phyloP scores from a whole-genome alignment of 495 filamentous ascomycete species.

The Xylaria longipes region DNA sequence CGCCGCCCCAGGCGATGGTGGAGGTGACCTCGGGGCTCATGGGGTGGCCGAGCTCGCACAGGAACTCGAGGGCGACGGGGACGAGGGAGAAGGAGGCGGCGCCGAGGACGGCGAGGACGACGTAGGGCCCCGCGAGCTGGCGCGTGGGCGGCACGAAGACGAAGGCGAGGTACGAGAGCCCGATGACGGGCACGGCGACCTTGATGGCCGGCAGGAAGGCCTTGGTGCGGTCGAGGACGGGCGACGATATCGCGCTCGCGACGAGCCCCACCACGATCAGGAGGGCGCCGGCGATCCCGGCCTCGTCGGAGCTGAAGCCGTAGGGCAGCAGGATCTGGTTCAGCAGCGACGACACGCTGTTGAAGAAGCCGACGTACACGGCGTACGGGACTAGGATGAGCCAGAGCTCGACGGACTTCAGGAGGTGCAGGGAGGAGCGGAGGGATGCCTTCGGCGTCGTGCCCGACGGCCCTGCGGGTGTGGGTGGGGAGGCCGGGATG shows the following conservation, averaged over 20 bases:
- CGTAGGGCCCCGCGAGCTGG: constrained; percentile 72
- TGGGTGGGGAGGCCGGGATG: constrained; percentile 80
- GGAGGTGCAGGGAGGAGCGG: constrained; percentile 56
- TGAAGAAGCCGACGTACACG: constrained; percentile 92
- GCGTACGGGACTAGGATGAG: constrained; percentile 77
- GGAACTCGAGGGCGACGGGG: constrained; percentile 83
- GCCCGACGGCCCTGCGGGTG: constrained; percentile 61
- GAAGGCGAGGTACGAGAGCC: constrained; percentile 72
- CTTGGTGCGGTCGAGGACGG: constrained; percentile 85
- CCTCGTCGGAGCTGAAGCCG: constrained; percentile 77
- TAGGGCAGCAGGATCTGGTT: constrained; percentile 90
- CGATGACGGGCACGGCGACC: constrained; percentile 76
- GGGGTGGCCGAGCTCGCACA: constrained; percentile 86
- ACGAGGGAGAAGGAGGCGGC: constrained; percentile 81
- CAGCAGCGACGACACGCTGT: constrained; percentile 83
- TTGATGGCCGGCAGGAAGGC: constrained; percentile 78
- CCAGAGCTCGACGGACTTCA: constrained; percentile 71
- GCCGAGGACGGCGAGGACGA: constrained; percentile 75
- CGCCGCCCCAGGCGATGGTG: constrained; percentile 83
- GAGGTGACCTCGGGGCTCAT: constrained; percentile 86
- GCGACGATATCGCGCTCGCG: constrained; percentile 73
- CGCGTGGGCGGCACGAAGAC: constrained; percentile 80
- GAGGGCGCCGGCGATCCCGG: constrained; percentile 87
- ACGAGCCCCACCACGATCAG: constrained; percentile 92
- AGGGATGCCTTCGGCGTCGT: constrained; percentile 57